A percentile compares a stretch with the other conserved stretches of the same genome.
Conservation (phyloP, 345 rosid species). For the Litchi chinensis region DNA sequence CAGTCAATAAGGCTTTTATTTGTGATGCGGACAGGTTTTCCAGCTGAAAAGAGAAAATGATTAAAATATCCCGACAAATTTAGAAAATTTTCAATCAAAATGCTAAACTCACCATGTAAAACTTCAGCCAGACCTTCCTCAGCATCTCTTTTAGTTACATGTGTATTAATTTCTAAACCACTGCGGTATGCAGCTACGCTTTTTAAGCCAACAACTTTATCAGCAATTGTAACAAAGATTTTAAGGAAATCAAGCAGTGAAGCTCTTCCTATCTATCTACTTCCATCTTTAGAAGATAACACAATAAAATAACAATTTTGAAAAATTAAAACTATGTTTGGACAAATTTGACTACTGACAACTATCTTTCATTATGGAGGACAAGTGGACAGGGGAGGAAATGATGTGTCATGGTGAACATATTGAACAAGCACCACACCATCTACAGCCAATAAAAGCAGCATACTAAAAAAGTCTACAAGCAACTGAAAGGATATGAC, state of each 20-base stretch:
- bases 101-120: slow-evolving; percentile 49
- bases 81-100: slow-evolving; percentile 19
- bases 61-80: slow-evolving; percentile 24
- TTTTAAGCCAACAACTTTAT: slow-evolving; percentile 70
- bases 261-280: not conserved
- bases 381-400: not conserved
- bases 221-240: slow-evolving; percentile 47
- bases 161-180: slow-evolving; percentile 76
- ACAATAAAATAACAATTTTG: not conserved
- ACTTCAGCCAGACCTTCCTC: slow-evolving; percentile 71
- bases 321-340: not conserved
- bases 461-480: slow-evolving; percentile 12
- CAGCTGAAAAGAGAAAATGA: slow-evolving; percentile 51
- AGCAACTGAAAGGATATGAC: slow-evolving; percentile 80
- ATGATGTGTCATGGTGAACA: not conserved
- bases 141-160: slow-evolving; percentile 58
- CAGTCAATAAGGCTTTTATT: slow-evolving; percentile 84
- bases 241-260: slow-evolving; percentile 47
- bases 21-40: slow-evolving; percentile 63
- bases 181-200: slow-evolving; percentile 93
- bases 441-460: slow-evolving; percentile 9
- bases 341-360: not conserved
- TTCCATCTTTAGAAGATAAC: slow-evolving; percentile 2
- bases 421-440: not conserved
- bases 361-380: not conserved